Evolutionary conservation across 495 filamentous ascomycete genomes (phyloP).

Genomic region (Penicillium chermesinum): DNA sequence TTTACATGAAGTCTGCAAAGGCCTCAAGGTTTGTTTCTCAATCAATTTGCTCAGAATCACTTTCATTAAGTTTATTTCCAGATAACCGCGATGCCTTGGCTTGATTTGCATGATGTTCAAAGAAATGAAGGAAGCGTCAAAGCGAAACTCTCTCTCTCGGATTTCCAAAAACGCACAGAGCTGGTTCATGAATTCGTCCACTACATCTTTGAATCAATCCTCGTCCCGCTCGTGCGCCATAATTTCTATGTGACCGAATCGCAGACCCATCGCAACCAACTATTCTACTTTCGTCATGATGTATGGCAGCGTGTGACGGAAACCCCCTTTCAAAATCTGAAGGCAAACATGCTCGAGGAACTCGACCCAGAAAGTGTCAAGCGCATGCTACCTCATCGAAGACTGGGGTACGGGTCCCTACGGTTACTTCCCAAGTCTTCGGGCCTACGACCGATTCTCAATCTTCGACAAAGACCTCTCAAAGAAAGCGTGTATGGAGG

Average conservation of each 20-base stretch:
- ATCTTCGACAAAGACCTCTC: conserved; percentile 62
- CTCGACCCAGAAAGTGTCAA: conserved; percentile 54
- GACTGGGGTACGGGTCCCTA: conserved; percentile 73
- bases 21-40: conserved; percentile 57
- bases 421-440: conserved; percentile 69
- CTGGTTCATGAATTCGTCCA: conserved; percentile 82
- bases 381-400: conserved; percentile 53
- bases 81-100: conserved; percentile 68
- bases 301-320: conserved; percentile 75
- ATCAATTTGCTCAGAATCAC: not conserved
- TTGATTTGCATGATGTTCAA: conserved; percentile 45
- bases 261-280: conserved; percentile 66
- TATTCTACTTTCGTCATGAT: conserved; percentile 96
- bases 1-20: conserved; percentile 72
- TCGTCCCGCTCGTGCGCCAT: conserved; percentile 79
- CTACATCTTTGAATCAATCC: conserved; percentile 84
- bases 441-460: conserved; percentile 78
- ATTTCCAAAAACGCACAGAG: conserved; percentile 70
- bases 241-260: conserved; percentile 97
- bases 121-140: conserved; percentile 3
- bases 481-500: conserved; percentile 39
- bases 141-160: conserved; percentile 61
- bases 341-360: conserved; percentile 73
- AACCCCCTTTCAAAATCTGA: conserved; percentile 64
- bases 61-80: conserved; percentile 22